Evolutionary conservation across 1,139 yeast genomes (phyloP), one percentile per base, ranked within the genome.

Genomic region (Zygosaccharomyces pseudobailii): DNA sequence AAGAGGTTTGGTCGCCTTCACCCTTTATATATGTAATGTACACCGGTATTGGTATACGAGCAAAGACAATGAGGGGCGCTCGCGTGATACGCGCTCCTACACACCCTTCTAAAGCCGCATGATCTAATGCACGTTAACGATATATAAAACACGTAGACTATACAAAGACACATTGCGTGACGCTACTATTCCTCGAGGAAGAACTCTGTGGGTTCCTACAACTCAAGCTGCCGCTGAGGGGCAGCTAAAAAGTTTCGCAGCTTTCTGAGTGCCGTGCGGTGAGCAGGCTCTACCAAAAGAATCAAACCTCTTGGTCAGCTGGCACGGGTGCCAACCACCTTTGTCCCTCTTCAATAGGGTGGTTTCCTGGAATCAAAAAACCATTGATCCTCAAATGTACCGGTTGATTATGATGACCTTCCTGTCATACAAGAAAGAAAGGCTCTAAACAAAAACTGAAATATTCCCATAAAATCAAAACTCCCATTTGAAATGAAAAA

Each of bases 341-440:
- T 57, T 55, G 66, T 59, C 66, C 62, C 65, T 54, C 66, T 54
- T 47, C 52, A 51, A 59, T 57, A 57, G 65, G 63, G 66, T 61
- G 51, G 52, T 48, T 43, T 39, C 17, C 43, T 9, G 27, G 36
- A 20, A 22, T 35, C 30, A 41, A 37, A 47, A 50, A 47, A 50
- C 52, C 56, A 58, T 52, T 53, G 61, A 55, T 52, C 47, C 61
- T 55, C 63, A 58, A 61, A 59, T 55, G 63, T 57, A 50, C 43
- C 43, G 43, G 43, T 47, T 44, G 41, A 38, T 44, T 37, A 40
- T 38, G 30, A 40, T 44, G 43, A 33, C 17, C 17, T 13, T 13
- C 17, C 17, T 13, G 17, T 13, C 47, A 36, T 35, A 36, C 34
- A 36, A 46, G 38, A 41, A n/a, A n/a, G n/a, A n/a, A 24, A 24